phyloP scores from a whole-genome alignment of 331 rosid species.

The Rosa hybrid region DNA sequence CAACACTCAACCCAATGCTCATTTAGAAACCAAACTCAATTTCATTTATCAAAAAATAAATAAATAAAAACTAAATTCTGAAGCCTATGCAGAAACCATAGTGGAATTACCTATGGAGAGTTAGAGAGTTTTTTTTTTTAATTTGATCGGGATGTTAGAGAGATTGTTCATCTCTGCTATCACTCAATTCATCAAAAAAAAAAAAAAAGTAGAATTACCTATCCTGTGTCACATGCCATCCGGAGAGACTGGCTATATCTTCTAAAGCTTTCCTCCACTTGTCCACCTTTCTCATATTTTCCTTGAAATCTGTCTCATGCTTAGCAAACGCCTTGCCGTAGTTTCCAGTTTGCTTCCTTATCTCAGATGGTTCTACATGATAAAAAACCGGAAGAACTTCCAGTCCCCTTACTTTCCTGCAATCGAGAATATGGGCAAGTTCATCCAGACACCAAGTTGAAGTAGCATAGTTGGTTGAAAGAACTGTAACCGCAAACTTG shows the following conservation, averaged over 20 bases:
- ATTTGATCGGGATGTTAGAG: too few species aligned
- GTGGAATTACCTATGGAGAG: too few species aligned
- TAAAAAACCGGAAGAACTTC: slow-evolving; percentile 2
- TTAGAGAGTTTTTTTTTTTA: too few species aligned
- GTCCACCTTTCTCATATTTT: neutral
- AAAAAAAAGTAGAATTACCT: slow-evolving; percentile 1
- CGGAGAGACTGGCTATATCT: neutral
- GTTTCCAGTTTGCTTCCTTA: slow-evolving; percentile 6
- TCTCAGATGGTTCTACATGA: slow-evolving; percentile 6
- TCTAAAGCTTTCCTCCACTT: slow-evolving; percentile 6
- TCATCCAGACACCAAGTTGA: slow-evolving; percentile 6
- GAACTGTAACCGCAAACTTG: slow-evolving; percentile 12
- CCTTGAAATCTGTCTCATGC: neutral
- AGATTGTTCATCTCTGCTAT: too few species aligned
- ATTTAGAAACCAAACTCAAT: too few species aligned
- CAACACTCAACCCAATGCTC: too few species aligned
- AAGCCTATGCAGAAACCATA: too few species aligned
- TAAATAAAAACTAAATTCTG: too few species aligned
- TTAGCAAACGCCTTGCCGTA: neutral
- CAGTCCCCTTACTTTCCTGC: neutral
- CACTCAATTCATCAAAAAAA: too few species aligned
- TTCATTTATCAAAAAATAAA: too few species aligned
- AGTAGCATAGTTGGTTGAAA: slow-evolving; percentile 14
- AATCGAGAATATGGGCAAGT: neutral
- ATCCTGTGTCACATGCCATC: neutral